Conservation (phyloP, 192 early-diverging fungal genomes). For the Coemansia sp. region DNA sequence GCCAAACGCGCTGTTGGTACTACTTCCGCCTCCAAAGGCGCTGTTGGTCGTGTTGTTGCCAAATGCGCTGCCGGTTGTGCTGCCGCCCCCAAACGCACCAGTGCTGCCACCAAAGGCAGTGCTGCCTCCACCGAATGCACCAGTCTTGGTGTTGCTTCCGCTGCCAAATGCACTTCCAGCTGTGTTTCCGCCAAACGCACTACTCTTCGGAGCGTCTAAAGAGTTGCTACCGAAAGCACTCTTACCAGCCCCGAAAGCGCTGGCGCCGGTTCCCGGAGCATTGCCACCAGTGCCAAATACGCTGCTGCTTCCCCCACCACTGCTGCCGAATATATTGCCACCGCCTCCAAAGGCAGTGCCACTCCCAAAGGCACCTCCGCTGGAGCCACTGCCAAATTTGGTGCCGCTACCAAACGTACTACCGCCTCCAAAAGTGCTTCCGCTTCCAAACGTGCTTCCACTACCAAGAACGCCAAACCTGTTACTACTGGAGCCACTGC, state of each 20-base stretch:
- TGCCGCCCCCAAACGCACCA: not conserved
- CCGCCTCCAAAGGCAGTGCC: not conserved
- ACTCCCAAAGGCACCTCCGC: not conserved
- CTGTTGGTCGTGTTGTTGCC: not conserved
- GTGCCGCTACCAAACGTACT: constrained; percentile 7
- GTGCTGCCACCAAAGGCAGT: not conserved
- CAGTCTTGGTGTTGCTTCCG: no score
- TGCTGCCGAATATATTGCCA: not conserved
- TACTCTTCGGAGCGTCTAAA: not conserved
- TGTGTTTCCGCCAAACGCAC: not conserved
- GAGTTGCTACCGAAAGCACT: not conserved
- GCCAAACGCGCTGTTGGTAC: not conserved
- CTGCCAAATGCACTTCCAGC: not conserved
- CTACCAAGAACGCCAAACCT: not conserved
- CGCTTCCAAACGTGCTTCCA: constrained; percentile 1
- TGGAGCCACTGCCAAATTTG: not conserved
- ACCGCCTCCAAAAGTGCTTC: not conserved
- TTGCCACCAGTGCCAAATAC: constrained; percentile 10
- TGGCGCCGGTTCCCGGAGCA: constrained; percentile 23
- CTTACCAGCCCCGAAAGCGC: constrained; percentile 11
- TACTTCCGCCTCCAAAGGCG: not conserved
- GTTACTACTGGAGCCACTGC: constrained; percentile 42
- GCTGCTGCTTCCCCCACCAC: not conserved
- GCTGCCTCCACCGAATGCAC: not conserved
- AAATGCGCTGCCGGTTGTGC: not conserved